Base-by-base conservation (phyloP, 169 alveolate genomes). In the Babesia gibsoni region DNA sequence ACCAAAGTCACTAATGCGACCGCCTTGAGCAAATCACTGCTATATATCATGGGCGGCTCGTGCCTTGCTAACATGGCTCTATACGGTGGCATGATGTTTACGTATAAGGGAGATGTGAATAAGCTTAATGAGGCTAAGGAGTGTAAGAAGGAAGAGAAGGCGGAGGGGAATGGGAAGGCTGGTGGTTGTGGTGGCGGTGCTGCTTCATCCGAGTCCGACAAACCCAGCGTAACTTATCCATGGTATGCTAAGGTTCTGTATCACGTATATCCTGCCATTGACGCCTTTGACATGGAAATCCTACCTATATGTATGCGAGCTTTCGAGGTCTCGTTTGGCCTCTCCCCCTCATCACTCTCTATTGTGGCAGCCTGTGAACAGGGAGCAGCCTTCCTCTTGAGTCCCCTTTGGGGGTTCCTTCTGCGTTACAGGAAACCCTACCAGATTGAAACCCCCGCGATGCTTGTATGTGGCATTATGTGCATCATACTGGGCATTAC, bases 401-500 rank as follows among this genome's bases (percentile, higher is more conserved):
- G 94, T 48, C 95, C 96, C 8, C 65, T 93, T 27, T 93, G 97
- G 97, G 97, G 97, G 12, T 86, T 74, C 29, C 78, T 92, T 46
- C 86, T 95, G 10, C 97, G 92, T 66, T 84, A 82, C 45, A 84
- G 80, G 72, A 91, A 95, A n/a, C 65, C 92, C 63, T 86, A 90
- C 53, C 85, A 90, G 84, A 82, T 93, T 64, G 67, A 90, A 37
- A 93, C 91, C 27, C 77, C 84, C 43, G 97, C 94, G 23, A 78
- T 91, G 23, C 70, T 90, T 10, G 80, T 84, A 23, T 88, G 95
- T 91, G 97, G 97, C n/a, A 45, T 92, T 20, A 86, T 90, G 22
- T 89, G 94, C 0, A 90, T 91, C 10, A 49, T 83, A 12, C 84
- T 93, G 52, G 94, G 70, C 12, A 39, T 30, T 23, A 25, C 70